Evolutionary conservation across 768 basidiomycete genomes (phyloP), one percentile per base, ranked within the genome.

Genomic region (Filobasidium floriforme): DNA sequence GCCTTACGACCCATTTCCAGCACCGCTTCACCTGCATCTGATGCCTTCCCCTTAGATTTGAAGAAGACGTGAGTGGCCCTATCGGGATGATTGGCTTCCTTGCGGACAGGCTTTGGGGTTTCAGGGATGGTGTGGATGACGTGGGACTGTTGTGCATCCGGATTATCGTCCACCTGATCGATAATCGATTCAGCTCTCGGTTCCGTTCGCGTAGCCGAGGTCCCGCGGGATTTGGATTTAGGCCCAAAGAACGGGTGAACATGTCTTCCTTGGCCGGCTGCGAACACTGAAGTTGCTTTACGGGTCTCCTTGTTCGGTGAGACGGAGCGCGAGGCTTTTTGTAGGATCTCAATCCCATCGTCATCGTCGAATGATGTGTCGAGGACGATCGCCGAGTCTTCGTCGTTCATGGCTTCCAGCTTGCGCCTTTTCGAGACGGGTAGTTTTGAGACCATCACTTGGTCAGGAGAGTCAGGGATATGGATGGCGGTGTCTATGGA

Each of bases 21-120:
- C 32, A 37, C 9, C 32, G 32, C 32, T 37, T 37, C 32, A 37
- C 32, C 32, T 37, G 3, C 49, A 5, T 11, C 15, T 22, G 57
- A 1, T 15, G 26, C 19, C 32, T 60, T 65, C 7, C 37, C 24
- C 18, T 60, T 65, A 18, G 32, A 28, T 57, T 59, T 44, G 64
- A 65, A 65, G 18, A 65, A 49, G 19, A 41, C 64, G 43, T 65
- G 64, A 57, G 44, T 51, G 37, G 37, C 15, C 15, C 37, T 22
- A 26, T 51, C 15, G 7, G 43, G 15, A 28, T 19, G 7, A 14
- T 22, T 40, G 24, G 26, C 46, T 18, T 9, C 26, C n/a, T 26
- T 37, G 44, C 32, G n/a, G 18, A 14, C 7, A 22, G 26, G 29
- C 29, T 41, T 43, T 59, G 41, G 55, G 32, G 44, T 59, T 41